phyloP scores from a whole-genome alignment of 139 green algal species.

The Ettlia oleoabundans region DNA sequence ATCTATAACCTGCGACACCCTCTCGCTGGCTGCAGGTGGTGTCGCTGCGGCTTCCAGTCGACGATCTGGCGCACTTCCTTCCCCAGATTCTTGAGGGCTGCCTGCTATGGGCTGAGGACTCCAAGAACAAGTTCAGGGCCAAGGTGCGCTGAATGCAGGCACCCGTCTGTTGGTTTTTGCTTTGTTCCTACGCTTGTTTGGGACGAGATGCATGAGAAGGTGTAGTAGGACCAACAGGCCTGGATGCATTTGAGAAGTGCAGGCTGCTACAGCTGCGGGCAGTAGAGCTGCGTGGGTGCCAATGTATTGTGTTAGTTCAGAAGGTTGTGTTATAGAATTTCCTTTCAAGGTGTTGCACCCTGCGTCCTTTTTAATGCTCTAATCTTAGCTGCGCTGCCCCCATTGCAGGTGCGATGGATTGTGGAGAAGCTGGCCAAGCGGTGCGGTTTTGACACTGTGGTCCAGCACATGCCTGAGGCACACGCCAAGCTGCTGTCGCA shows the following conservation, averaged over 20 bases:
- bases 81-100: constrained; percentile 85
- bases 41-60: constrained; percentile 78
- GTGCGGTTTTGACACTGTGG: constrained; percentile 88
- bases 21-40: constrained; percentile 64
- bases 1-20: constrained; percentile 33
- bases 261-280: no score
- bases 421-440: constrained; percentile 87
- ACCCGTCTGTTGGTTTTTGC: no score
- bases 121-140: constrained; percentile 96
- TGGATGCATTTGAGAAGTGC: no score
- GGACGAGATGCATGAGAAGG: neutral
- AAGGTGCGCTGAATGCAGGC: constrained; percentile 73
- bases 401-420: constrained; percentile 79
- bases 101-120: constrained; percentile 91
- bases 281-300: no score
- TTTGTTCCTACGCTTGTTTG: neutral
- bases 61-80: constrained; percentile 75
- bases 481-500: constrained; percentile 85
- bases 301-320: no score
- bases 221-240: no score
- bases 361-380: no score
- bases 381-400: no score
- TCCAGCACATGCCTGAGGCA: constrained; percentile 71
- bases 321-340: no score
- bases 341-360: no score